A percentile compares a stretch with the other conserved stretches of the same genome.
phyloP scores from a whole-genome alignment of 257 asterid species.

The Solanum bulbocastanum region DNA sequence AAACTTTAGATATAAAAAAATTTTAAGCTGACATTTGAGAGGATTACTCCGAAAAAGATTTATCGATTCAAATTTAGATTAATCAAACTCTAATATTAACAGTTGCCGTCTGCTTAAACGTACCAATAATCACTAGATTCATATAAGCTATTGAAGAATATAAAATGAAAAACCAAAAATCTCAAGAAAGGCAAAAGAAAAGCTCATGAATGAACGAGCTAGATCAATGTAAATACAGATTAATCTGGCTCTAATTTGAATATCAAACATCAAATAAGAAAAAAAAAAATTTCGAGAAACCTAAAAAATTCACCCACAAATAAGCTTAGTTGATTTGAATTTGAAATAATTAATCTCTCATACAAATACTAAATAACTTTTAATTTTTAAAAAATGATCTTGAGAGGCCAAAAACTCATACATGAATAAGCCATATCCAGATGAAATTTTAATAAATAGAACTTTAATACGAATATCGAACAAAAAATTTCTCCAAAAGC shows the following conservation, averaged over 20 bases:
- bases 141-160: neutral
- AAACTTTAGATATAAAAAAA: neutral
- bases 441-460: neutral
- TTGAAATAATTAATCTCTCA: neutral
- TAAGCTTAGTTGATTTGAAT: neutral
- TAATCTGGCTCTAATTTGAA: too few species aligned
- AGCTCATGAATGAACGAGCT: neutral
- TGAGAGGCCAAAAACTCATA: neutral
- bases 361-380: too few species aligned
- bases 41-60: accelerated
- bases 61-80: neutral
- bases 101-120: too few species aligned
- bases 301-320: neutral
- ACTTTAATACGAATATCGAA: neutral
- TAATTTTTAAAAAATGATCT: neutral
- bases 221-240: neutral
- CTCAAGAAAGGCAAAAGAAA: too few species aligned
- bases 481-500: neutral
- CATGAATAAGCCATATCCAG: neutral
- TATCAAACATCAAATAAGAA: neutral
- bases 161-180: too few species aligned
- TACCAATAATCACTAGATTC: too few species aligned
- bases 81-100: neutral
- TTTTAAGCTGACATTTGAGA: neutral
- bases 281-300: neutral